Evolutionary conservation across 371 early-diverging fungal species (phyloP).

Genomic region (Dichotomocladium elegans): DNA sequence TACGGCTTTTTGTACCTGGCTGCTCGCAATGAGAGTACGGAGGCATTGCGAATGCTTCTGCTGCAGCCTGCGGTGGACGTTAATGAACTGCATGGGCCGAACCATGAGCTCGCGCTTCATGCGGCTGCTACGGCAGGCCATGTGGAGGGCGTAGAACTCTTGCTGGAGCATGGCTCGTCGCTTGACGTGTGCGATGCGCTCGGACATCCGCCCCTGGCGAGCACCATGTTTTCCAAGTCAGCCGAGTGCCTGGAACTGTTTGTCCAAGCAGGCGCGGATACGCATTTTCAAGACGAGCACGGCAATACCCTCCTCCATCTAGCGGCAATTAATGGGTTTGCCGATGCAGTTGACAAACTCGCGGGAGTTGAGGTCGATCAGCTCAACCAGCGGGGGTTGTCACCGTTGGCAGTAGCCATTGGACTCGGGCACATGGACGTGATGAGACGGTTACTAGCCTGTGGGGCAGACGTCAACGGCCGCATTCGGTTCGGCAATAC

Average conservation of each 20-base stretch:
- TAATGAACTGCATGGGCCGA: slow-evolving; percentile 35
- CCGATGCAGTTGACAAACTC: slow-evolving; percentile 20
- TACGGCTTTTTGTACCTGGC: slow-evolving; percentile 44
- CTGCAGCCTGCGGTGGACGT: slow-evolving; percentile 32
- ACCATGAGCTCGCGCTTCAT: slow-evolving; percentile 40
- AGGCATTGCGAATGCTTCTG: slow-evolving; percentile 38
- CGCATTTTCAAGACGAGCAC: slow-evolving; percentile 52
- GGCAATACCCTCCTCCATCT: slow-evolving; percentile 64
- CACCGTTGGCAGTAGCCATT: slow-evolving; percentile 43
- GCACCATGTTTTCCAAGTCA: slow-evolving; percentile 29
- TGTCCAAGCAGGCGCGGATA: slow-evolving; percentile 27
- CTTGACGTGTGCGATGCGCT: slow-evolving; percentile 56
- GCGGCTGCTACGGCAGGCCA: slow-evolving; percentile 31
- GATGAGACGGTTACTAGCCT: slow-evolving; percentile 18
- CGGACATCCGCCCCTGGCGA: slow-evolving; percentile 63
- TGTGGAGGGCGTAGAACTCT: slow-evolving; percentile 36
- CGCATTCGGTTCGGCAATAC: slow-evolving; percentile 22
- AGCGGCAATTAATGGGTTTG: slow-evolving; percentile 28
- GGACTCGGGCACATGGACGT: slow-evolving; percentile 25
- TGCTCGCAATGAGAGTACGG: slow-evolving; percentile 34
- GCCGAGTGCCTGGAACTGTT: slow-evolving; percentile 26
- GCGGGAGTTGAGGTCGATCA: slow-evolving; percentile 17
- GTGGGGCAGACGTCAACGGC: slow-evolving; percentile 36
- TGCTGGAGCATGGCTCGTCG: slow-evolving; percentile 40
- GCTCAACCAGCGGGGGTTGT: slow-evolving; percentile 30